A percentile compares a stretch with the other conserved stretches of the same genome.
Conservation (phyloP, 129 eudicot genomes). For the Kitagawia praeruptora region DNA sequence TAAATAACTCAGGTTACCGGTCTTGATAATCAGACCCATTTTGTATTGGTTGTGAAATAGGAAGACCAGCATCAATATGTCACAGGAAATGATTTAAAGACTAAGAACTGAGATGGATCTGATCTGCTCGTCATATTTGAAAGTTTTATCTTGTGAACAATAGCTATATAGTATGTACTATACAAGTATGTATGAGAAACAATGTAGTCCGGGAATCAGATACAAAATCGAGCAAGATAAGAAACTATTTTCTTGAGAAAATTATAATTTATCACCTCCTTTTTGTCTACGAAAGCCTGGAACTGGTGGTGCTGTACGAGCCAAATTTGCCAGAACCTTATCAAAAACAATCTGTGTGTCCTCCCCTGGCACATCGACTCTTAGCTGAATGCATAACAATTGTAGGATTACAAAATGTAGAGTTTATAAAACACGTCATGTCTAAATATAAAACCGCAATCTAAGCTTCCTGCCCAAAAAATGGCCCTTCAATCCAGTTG, state of each 20-base stretch:
- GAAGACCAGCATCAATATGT: neutral
- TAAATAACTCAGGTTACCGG: neutral
- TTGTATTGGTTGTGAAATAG: neutral
- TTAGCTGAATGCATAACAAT: constrained; percentile 40
- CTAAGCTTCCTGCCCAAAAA: neutral
- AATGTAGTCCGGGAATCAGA: neutral
- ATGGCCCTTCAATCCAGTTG: neutral
- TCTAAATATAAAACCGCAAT: neutral
- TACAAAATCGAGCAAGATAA: neutral
- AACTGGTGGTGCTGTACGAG: constrained; percentile 87
- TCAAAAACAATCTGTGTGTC: constrained; percentile 76
- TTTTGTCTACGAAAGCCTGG: constrained; percentile 91
- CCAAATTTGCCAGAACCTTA: constrained; percentile 64
- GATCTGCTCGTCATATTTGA: neutral
- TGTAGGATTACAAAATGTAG: neutral
- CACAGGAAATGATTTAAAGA: neutral
- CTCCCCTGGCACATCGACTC: constrained; percentile 75
- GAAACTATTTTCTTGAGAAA: neutral
- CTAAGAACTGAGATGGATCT: neutral
- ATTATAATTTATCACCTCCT: constrained; percentile 52
- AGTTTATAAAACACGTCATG: neutral
- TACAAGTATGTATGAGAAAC: neutral
- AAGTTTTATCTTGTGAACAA: neutral
- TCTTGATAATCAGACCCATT: neutral
- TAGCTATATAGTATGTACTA: neutral